phyloP scores from a whole-genome alignment of 1,284 basidiomycete genomes.

The Sanghuangporus sanghuang region DNA sequence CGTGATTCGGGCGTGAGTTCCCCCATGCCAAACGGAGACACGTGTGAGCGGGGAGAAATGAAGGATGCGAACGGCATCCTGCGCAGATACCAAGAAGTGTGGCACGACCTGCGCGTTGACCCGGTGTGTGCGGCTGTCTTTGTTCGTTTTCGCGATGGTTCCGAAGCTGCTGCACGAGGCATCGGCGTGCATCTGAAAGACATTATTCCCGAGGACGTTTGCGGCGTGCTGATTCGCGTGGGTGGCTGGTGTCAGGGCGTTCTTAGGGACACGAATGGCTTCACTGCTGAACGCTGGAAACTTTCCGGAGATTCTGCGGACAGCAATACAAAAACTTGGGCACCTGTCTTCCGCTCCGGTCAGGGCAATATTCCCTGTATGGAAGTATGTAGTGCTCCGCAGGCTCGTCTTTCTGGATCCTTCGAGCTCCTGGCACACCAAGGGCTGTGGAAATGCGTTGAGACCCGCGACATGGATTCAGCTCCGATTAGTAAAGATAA shows the following conservation, averaged over 20 bases:
- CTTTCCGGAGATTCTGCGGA: background rate
- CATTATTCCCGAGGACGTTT: background rate
- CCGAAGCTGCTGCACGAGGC: background rate
- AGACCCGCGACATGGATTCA: background rate
- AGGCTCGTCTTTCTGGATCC: background rate
- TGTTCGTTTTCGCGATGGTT: constrained; percentile 1
- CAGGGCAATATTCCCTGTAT: background rate
- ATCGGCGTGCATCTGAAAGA: background rate
- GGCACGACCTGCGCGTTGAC: constrained; percentile 7
- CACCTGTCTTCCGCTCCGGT: background rate
- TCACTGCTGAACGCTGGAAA: constrained; percentile 9
- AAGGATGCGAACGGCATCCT: background rate
- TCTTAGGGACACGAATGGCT: background rate
- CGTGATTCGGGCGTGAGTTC: constrained; percentile 3
- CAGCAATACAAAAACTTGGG: background rate
- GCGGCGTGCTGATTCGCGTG: constrained; percentile 9
- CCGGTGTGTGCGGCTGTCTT: constrained; percentile 1
- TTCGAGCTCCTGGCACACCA: background rate
- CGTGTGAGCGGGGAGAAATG: constrained; percentile 10
- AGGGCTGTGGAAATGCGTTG: background rate
- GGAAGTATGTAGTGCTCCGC: background rate
- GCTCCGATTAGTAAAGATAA: background rate
- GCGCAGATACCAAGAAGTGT: constrained; percentile 8
- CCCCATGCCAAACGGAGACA: constrained; percentile 5
- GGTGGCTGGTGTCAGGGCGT: constrained; percentile 11